phyloP scores from a whole-genome alignment of 768 basidiomycete species.

The Psilocybe sp. region DNA sequence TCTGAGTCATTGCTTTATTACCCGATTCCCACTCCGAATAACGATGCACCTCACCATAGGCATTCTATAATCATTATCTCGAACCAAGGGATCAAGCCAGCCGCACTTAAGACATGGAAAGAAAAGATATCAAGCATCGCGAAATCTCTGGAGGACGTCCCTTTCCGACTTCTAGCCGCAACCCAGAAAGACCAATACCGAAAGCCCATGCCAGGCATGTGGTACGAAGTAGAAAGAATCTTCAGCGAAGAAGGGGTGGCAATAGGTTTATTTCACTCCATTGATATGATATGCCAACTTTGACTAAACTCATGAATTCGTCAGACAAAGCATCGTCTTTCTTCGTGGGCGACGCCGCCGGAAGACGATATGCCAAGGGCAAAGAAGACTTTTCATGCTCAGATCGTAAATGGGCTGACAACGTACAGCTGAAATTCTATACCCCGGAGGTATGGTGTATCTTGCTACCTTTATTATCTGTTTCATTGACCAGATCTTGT shows the following conservation, averaged over 20 bases:
- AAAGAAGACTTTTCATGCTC: slow-evolving; percentile 73
- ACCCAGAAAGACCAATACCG: slow-evolving; percentile 70
- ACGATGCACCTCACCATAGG: slow-evolving; percentile 28
- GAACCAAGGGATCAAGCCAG: slow-evolving; percentile 65
- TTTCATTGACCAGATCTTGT: background rate
- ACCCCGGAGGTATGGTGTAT: slow-evolving; percentile 72
- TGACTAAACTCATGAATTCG: background rate
- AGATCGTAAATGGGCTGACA: slow-evolving; percentile 84
- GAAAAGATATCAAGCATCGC: slow-evolving; percentile 72
- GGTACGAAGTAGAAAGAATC: slow-evolving; percentile 64
- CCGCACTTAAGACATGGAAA: slow-evolving; percentile 63
- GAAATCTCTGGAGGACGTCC: slow-evolving; percentile 41
- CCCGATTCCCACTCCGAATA: background rate
- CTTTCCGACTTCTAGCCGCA: slow-evolving; percentile 50
- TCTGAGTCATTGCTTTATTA: background rate
- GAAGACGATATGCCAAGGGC: slow-evolving; percentile 46
- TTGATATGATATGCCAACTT: background rate
- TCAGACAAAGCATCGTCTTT: slow-evolving; percentile 66
- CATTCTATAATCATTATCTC: slow-evolving; percentile 75
- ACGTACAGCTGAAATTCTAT: slow-evolving; percentile 67
- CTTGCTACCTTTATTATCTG: background rate
- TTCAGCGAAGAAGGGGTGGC: slow-evolving; percentile 53
- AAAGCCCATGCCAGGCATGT: slow-evolving; percentile 90
- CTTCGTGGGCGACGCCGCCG: slow-evolving; percentile 91
- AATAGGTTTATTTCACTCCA: slow-evolving; percentile 48